Evolutionary conservation across 306 rosid species (phyloP).

Genomic region (Malus asiatica): DNA sequence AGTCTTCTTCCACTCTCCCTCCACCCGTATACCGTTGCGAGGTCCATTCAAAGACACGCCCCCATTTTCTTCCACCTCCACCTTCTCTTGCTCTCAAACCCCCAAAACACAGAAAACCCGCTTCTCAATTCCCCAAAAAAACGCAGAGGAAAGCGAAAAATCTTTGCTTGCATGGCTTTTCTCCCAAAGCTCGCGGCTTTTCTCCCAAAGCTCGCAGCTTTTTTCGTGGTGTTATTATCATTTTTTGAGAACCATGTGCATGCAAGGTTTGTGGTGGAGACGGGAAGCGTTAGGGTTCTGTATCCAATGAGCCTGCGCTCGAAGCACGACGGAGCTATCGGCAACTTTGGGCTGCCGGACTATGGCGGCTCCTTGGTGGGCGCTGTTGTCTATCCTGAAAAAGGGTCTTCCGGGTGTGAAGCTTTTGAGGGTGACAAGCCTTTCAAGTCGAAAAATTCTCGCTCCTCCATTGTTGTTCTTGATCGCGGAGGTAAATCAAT

Average conservation of each 20-base stretch:
- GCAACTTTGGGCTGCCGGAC: slow-evolving; percentile 84
- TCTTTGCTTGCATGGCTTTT: slow-evolving; percentile 23
- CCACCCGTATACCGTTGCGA: slow-evolving; percentile 29
- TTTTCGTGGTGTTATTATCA: neutral
- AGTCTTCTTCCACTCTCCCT: neutral
- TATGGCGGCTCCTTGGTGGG: slow-evolving; percentile 84
- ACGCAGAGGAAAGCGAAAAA: neutral
- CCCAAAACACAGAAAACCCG: neutral
- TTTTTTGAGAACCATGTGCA: slow-evolving; percentile 6
- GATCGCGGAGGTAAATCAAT: slow-evolving; percentile 82
- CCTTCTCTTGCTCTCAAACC: neutral
- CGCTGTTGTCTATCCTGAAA: slow-evolving; percentile 52
- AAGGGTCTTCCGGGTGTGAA: slow-evolving; percentile 43
- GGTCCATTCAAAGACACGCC: slow-evolving; percentile 6
- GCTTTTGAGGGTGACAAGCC: slow-evolving; percentile 70
- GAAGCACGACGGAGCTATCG: slow-evolving; percentile 64
- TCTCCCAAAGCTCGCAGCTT: slow-evolving; percentile 9
- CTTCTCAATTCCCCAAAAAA: neutral
- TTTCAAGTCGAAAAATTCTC: slow-evolving; percentile 34
- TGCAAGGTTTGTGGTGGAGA: slow-evolving; percentile 78
- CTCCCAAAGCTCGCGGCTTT: slow-evolving; percentile 9
- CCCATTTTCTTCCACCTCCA: neutral
- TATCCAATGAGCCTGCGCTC: slow-evolving; percentile 40
- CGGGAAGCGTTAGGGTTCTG: slow-evolving; percentile 51
- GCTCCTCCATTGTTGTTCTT: slow-evolving; percentile 55